Conservation (phyloP, 2,329 filamentous ascomycete genomes). For the Trichoderma harzianum region DNA sequence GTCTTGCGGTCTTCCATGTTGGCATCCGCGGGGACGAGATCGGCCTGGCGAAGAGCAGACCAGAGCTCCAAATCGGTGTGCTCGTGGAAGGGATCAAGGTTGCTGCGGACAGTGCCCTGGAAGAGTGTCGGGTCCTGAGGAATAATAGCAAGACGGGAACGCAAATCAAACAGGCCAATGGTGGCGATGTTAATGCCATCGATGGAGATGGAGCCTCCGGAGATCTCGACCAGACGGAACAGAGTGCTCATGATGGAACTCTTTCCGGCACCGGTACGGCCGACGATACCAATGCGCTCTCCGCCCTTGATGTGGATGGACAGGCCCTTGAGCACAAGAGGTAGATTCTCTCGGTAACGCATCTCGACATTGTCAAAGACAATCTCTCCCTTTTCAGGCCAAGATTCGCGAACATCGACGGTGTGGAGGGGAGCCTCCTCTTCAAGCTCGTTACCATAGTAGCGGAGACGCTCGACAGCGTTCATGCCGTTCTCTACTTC, state of each 20-base stretch:
- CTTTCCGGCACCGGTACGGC: constrained; percentile 79
- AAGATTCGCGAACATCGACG: constrained; percentile 65
- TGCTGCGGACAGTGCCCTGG: constrained; percentile 73
- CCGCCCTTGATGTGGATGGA: constrained; percentile 70
- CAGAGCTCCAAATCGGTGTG: constrained; percentile 75
- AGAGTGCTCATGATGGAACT: constrained; percentile 79
- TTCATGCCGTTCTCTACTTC: constrained; percentile 99
- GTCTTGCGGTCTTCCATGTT: constrained; percentile 72
- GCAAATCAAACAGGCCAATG: constrained; percentile 70
- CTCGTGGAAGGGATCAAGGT: constrained; percentile 77
- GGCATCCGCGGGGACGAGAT: constrained; percentile 59
- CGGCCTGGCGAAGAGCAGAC: constrained; percentile 72
- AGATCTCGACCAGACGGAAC: constrained; percentile 70
- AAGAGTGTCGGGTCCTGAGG: constrained; percentile 83
- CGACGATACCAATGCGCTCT: constrained; percentile 78
- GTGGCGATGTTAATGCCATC: constrained; percentile 68
- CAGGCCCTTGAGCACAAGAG: constrained; percentile 68
- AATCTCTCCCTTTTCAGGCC: constrained; percentile 86
- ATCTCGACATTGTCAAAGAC: constrained; percentile 72
- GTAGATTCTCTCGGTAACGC: constrained; percentile 70
- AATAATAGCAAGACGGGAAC: constrained; percentile 75
- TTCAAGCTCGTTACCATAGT: constrained; percentile 83
- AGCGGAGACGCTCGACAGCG: constrained; percentile 83
- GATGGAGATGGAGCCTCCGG: constrained; percentile 59
- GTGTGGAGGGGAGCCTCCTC: constrained; percentile 85